phyloP scores from a whole-genome alignment of 768 basidiomycete species.

The Leccinum broughii region DNA sequence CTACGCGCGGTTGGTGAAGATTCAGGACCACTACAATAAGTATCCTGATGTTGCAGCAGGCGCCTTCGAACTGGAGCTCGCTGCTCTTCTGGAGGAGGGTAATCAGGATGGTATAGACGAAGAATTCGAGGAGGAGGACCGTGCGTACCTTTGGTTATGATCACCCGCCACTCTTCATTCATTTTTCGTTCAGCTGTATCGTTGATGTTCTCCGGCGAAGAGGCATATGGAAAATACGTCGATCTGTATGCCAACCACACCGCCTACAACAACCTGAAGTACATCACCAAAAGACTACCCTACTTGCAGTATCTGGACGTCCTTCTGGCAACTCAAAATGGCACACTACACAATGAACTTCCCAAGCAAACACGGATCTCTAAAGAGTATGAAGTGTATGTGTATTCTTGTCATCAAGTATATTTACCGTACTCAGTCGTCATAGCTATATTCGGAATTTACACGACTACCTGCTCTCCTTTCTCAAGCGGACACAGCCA shows the following conservation, averaged over 20 bases:
- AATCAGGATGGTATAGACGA: constrained; percentile 68
- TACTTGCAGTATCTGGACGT: constrained; percentile 94
- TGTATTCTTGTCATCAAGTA: constrained; percentile 15
- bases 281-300: constrained; percentile 76
- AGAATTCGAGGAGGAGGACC: constrained; percentile 79
- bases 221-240: constrained; percentile 91
- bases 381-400: constrained; percentile 81
- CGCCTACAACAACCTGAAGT: constrained; percentile 86
- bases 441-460: constrained; percentile 80
- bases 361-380: constrained; percentile 63
- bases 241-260: constrained; percentile 90
- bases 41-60: constrained; percentile 88
- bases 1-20: constrained; percentile 92
- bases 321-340: constrained; percentile 64
- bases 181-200: constrained; percentile 57
- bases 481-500: constrained; percentile 82
- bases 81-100: constrained; percentile 75
- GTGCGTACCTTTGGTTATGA: constrained; percentile 48
- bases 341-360: constrained; percentile 65
- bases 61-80: constrained; percentile 82
- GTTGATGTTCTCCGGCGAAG: constrained; percentile 93
- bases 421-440: constrained; percentile 11
- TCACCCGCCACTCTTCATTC: constrained; percentile 7
- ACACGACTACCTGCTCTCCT: constrained; percentile 82
- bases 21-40: constrained; percentile 95